Percentiles rank a stretch among this genome's conserved stretches.
phyloP scores from a whole-genome alignment of 345 rosid species.

The Rhodamnia argentea region DNA sequence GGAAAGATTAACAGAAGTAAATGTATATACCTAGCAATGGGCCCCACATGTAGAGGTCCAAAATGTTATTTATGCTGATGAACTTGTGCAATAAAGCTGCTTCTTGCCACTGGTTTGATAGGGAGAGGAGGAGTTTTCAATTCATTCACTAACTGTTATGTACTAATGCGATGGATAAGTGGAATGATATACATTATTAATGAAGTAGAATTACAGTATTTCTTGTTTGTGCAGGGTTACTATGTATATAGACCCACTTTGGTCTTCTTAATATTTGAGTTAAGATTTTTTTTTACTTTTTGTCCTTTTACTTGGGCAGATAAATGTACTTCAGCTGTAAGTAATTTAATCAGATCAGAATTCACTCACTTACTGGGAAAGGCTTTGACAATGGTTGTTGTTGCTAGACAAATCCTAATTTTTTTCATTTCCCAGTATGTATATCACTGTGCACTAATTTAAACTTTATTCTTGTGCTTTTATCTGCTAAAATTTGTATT shows the following conservation, averaged over 20 bases:
- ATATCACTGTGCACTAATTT: neutral
- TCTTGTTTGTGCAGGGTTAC: neutral
- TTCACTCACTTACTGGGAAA: neutral
- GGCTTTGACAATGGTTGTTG: neutral
- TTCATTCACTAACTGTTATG: neutral
- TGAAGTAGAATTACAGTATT: neutral
- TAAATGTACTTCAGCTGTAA: neutral
- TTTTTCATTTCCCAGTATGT: neutral
- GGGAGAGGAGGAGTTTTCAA: neutral
- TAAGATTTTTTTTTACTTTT: neutral
- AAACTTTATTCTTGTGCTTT: neutral
- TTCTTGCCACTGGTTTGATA: neutral
- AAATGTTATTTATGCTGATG: neutral
- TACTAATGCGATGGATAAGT: neutral
- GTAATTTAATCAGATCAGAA: neutral
- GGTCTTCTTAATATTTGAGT: neutral
- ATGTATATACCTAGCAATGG: neutral
- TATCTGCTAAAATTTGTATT: neutral
- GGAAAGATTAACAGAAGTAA: neutral
- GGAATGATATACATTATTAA: neutral
- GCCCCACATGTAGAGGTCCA: neutral
- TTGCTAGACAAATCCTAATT: neutral
- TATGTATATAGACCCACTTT: neutral
- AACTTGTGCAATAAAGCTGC: neutral
- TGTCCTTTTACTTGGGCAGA: neutral